Percentiles rank a stretch among this genome's conserved stretches.
Conservation (phyloP, 2,329 filamentous ascomycete genomes). For the Arachnomyces sp. region DNA sequence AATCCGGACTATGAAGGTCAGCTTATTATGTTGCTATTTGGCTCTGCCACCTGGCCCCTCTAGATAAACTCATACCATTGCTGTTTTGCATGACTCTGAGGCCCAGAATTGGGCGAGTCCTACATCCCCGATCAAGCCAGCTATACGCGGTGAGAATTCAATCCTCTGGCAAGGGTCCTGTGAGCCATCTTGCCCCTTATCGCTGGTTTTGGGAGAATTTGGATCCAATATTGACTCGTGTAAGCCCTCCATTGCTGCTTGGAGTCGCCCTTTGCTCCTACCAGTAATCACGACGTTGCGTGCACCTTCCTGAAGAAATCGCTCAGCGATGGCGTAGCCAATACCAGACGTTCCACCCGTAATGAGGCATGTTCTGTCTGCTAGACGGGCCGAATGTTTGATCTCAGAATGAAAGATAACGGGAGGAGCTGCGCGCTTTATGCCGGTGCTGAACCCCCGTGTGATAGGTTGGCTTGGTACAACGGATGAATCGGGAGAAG, state of each 20-base stretch:
- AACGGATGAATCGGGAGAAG: constrained; percentile 11
- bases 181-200: background rate
- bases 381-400: constrained; percentile 19
- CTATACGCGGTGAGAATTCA: constrained; percentile 11
- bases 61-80: constrained; percentile 23
- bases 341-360: constrained; percentile 66
- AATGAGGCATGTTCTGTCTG: constrained; percentile 43
- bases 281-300: constrained; percentile 52
- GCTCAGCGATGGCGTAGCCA: constrained; percentile 56
- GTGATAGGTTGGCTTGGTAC: constrained; percentile 1
- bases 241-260: constrained; percentile 26
- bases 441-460: no score
- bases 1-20: constrained; percentile 24
- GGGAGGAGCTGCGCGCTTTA: no score
- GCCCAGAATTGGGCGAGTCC: constrained; percentile 18
- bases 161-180: constrained; percentile 6
- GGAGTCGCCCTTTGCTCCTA: constrained; percentile 43
- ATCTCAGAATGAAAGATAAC: background rate
- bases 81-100: constrained; percentile 27
- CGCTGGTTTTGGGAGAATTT: background rate
- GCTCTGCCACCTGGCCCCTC: constrained; percentile 3
- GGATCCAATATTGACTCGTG: constrained; percentile 6
- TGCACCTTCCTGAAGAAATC: constrained; percentile 57
- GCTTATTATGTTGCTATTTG: constrained; percentile 2
- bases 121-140: constrained; percentile 31